Evolutionary conservation across 2,329 filamentous ascomycete genomes (phyloP).

Genomic region (Botrytis aclada): DNA sequence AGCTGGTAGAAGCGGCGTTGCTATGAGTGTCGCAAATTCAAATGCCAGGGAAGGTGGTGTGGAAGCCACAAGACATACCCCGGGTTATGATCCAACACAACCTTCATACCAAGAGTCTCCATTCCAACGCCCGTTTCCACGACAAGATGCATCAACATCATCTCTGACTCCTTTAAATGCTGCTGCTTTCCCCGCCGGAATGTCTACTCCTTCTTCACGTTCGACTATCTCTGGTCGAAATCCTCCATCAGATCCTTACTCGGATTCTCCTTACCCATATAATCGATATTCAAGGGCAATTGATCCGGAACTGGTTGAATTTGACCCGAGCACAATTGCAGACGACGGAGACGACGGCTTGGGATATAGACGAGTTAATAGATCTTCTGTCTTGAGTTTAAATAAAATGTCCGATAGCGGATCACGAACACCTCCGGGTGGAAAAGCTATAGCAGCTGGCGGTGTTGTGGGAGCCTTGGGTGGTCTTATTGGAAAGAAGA

Average conservation of each 20-base stretch:
- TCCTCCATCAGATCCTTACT: slow-evolving; percentile 31
- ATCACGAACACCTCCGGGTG: slow-evolving; percentile 30
- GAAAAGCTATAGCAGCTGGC: slow-evolving; percentile 44
- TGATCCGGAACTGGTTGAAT: slow-evolving; percentile 33
- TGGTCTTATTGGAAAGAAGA: slow-evolving; percentile 32
- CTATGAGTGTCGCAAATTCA: slow-evolving; percentile 61
- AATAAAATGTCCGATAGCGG: slow-evolving; percentile 29
- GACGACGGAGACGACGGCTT: slow-evolving; percentile 89
- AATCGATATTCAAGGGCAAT: slow-evolving; percentile 35
- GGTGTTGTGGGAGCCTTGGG: slow-evolving; percentile 34
- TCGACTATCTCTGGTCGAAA: slow-evolving; percentile 31
- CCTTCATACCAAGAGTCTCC: slow-evolving; percentile 22
- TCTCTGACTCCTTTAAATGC: slow-evolving; percentile 35
- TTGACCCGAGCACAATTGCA: slow-evolving; percentile 70
- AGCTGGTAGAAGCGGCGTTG: slow-evolving; percentile 66
- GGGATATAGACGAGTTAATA: slow-evolving; percentile 50
- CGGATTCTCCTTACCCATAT: slow-evolving; percentile 30
- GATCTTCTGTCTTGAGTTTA: slow-evolving; percentile 49
- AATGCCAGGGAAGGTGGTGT: slow-evolving; percentile 63
- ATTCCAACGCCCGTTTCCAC: slow-evolving; percentile 14
- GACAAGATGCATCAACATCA: slow-evolving; percentile 28
- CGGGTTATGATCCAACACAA: slow-evolving; percentile 31
- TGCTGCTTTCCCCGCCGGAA: slow-evolving; percentile 34
- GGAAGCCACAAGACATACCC: slow-evolving; percentile 52
- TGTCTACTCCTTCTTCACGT: slow-evolving; percentile 32